Base-by-base conservation (phyloP, 2,329 filamentous ascomycete genomes). In the Fusarium sororula region DNA sequence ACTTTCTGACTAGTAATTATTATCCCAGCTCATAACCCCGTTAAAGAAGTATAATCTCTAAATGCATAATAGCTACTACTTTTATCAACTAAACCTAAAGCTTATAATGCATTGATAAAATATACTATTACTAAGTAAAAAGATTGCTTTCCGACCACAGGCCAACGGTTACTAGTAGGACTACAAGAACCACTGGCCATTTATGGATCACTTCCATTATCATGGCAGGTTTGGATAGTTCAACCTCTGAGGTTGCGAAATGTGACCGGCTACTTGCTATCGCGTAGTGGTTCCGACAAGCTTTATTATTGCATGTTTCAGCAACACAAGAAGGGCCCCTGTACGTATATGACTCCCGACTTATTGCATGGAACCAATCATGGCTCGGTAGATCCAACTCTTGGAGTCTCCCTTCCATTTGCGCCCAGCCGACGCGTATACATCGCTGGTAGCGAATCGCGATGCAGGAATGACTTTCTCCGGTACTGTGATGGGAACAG, bases 11-110 rank as follows among this genome's bases (percentile, higher is more conserved):
- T 17, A 6, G 17, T 37, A 0, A 37, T 10, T 4, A 37, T 37
- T 5, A 2, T 10, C 15, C 8, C 9, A 37, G 15, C 15, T 10
- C 17, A 18, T 18, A 10, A 6, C 35, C 17, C 35, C 35, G 35
- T 37, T 37, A 37, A 37, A 2, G 3, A 37, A 6, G 9, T 37
- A 37, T 10, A 5, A 0, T 3, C 4, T 10, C 17, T 6, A 37
- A 10, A 2, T 18, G 35, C 35, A 37, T 37, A 37, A 1, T 15
- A 35, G 32, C 32, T 7, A 35, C 32, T 35, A 15, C 14, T 35
- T 32, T 7, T 35, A 15, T 35, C 1, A 35, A 35, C 15, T 35
- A 35, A 35, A 35, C 32, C 32, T 15, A 14, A 32, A 32, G 32
- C 32, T 32, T 14, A 14, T 32, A 14, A 14, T 32, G 32, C 32